Conservation (phyloP, 2,329 filamentous ascomycete genomes). For the Exophiala dermatitidis region DNA sequence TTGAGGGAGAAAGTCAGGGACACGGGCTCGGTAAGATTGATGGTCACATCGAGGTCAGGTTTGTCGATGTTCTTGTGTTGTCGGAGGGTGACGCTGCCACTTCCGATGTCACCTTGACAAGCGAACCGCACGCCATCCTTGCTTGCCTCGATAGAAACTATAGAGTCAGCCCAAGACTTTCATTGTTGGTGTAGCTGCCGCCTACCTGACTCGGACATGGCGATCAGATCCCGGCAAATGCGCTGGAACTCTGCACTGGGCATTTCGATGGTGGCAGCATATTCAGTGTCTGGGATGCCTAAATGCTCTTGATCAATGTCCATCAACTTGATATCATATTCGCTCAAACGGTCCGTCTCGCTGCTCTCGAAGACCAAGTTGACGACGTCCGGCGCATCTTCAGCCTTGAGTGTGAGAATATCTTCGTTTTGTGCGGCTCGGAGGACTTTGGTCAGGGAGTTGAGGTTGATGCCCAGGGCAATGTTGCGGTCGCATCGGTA, state of each 20-base stretch:
- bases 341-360: conserved; percentile 82
- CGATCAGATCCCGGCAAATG: conserved; percentile 86
- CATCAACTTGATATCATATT: conserved; percentile 99
- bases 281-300: conserved; percentile 98
- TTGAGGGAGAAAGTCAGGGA: conserved; percentile 96
- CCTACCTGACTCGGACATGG: conserved; percentile 91
- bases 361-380: conserved; percentile 93
- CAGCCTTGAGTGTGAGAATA: conserved; percentile 91
- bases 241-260: conserved; percentile 84
- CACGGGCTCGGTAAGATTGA: conserved; percentile 86
- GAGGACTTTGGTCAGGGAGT: conserved; percentile 93
- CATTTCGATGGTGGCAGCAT: conserved; percentile 84
- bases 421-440: conserved; percentile 92
- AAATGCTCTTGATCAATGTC: conserved; percentile 99
- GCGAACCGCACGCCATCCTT: conserved; percentile 97
- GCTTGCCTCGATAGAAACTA: conserved; percentile 89
- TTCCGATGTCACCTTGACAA: conserved; percentile 90
- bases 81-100: conserved; percentile 84
- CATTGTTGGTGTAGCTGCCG: conserved; percentile 11
- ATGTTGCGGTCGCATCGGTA: conserved; percentile 99
- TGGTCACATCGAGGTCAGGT: conserved; percentile 74
- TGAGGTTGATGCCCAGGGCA: conserved; percentile 92
- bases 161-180: conserved; percentile 3
- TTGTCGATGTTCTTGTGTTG: conserved; percentile 86
- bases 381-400: conserved; percentile 90